Conservation (phyloP, 495 filamentous ascomycete species). For the Xylaria cubensis region DNA sequence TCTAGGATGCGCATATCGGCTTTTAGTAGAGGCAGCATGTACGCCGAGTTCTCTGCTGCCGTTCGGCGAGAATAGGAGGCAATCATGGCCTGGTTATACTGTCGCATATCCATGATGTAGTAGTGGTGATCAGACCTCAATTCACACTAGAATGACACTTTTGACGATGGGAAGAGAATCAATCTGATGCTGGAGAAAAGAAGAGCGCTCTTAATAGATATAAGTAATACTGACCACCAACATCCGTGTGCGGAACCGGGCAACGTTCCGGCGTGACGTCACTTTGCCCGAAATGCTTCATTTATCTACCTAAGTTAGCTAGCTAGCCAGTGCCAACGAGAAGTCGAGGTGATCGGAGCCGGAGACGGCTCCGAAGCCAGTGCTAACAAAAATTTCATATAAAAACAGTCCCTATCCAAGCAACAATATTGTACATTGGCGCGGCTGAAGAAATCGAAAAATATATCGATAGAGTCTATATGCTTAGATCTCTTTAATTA, state of each 20-base stretch:
- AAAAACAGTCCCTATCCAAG: too few relatives aligned
- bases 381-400: too few relatives aligned
- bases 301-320: background rate
- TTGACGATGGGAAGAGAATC: background rate
- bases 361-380: background rate
- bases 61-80: conserved; percentile 53
- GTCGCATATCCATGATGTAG: conserved; percentile 29
- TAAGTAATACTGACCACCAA: background rate
- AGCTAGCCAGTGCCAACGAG: background rate
- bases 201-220: background rate
- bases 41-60: conserved; percentile 55
- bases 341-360: background rate
- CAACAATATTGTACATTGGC: too few relatives aligned
- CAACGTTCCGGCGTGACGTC: background rate
- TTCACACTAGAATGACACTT: background rate
- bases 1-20: conserved; percentile 60
- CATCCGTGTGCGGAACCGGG: background rate
- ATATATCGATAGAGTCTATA: too few relatives aligned
- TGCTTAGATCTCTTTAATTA: too few relatives aligned
- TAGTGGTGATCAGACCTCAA: background rate
- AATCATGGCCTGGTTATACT: conserved; percentile 43
- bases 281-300: background rate
- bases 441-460: too few relatives aligned
- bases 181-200: background rate
- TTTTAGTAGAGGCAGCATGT: conserved; percentile 57